Evolutionary conservation across 2,329 filamentous ascomycete genomes (phyloP), one percentile per base, ranked within the genome.

Genomic region (Pseudogymnoascus sp.): DNA sequence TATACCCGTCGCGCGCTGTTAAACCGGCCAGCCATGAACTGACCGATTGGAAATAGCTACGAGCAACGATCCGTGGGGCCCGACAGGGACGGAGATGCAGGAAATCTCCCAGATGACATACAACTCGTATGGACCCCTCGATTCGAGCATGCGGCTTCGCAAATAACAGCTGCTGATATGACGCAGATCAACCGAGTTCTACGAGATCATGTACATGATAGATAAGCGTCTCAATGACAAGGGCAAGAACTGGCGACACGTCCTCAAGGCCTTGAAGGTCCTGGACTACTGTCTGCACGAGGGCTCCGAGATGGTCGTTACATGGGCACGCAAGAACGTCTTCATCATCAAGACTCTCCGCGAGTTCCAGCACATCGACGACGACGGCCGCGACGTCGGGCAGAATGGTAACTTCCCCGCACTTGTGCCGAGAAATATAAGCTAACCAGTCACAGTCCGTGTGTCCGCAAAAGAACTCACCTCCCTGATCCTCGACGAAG

Each of bases 161-260:
- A 60, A 60, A 61, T 59, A 59, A 31, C 29, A 33, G 33, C 58
- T 61, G 37, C 45, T 58, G 43, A 38, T 37, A 52, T 61, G 26
- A 64, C 37, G 38, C 64, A 74, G 93, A 73, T 92, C 92, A 37
- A 93, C 89, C 76, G 94, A 97, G 75, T 99, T 99, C 79, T 96
- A 96, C 79, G 93, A 99, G 75, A 97, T 99, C 71, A 96, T 99
- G 88, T 94, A 99, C 75, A 99, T 99, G 91, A 82, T 99, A 68
- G 94, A 99, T 78, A 97, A 97, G 81, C 89, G 94, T 69, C 80
- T 99, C 72, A 99, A 99, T 72, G 94, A 99, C 77, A 97, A 99
- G 77, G 94, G 94, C 73, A 99, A 97, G 82, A 99, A 99, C 75
- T 99, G 94, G 94, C 88, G 94, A 70, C 94, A 99, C 74, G 94